Percentiles rank a stretch among this genome's conserved stretches.
Evolutionary conservation across 1,284 basidiomycete genomes (phyloP).

Genomic region (Cryptococcus hybrid): DNA sequence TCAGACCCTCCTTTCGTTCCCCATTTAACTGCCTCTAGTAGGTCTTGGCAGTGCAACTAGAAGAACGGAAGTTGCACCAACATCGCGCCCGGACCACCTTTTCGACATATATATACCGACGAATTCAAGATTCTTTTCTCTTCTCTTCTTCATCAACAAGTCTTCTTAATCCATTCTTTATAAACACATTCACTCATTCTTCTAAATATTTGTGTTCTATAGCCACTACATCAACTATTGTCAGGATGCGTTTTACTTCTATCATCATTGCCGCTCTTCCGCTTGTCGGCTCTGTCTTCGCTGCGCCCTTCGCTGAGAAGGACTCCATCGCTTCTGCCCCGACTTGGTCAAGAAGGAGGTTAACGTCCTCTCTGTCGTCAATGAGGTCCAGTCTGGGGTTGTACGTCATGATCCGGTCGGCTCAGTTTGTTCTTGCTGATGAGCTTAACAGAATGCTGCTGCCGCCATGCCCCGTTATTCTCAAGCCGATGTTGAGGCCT

Average conservation of each 20-base stretch:
- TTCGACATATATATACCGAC: too few relatives aligned
- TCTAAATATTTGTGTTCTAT: constrained; percentile 6
- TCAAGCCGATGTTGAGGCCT: constrained; percentile 10
- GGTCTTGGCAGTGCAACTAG: too few relatives aligned
- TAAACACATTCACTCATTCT: not conserved
- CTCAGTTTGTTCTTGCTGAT: not conserved
- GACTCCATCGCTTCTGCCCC: constrained; percentile 3
- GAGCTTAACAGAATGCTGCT: not conserved
- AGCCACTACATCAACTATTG: not conserved
- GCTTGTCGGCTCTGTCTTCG: constrained; percentile 13
- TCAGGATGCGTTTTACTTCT: constrained; percentile 14
- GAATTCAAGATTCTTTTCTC: too few relatives aligned
- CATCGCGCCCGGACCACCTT: too few relatives aligned
- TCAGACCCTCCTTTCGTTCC: too few relatives aligned
- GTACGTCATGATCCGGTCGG: constrained; percentile 1
- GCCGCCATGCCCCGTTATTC: not conserved
- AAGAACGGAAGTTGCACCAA: too few relatives aligned
- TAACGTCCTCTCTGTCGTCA: constrained; percentile 9
- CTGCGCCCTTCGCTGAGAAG: constrained; percentile 9
- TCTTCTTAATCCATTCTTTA: not conserved
- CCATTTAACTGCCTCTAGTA: too few relatives aligned
- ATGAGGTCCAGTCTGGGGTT: constrained; percentile 9
- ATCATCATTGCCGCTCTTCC: constrained; percentile 11
- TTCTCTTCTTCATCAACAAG: too few relatives aligned
- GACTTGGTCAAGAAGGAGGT: constrained; percentile 6